phyloP scores from a whole-genome alignment of 1,284 basidiomycete species.

The Entoloma clypeatum region DNA sequence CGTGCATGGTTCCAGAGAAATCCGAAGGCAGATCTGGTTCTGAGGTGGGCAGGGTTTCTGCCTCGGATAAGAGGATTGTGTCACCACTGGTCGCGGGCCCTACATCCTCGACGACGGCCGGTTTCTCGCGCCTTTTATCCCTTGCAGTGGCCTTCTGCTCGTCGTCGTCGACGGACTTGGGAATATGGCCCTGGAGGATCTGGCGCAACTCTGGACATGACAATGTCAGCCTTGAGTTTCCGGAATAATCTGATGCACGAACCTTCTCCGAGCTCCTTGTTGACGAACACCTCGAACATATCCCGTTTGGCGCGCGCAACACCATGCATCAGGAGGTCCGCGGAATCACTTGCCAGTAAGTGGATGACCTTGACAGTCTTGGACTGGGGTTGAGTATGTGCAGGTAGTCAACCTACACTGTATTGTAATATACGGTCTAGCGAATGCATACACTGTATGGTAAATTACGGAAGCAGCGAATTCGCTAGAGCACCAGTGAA shows the following conservation, averaged over 20 bases:
- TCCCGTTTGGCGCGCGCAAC: constrained; percentile 1
- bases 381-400: too few species aligned
- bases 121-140: neutral
- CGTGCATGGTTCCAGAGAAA: too few species aligned
- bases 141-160: neutral
- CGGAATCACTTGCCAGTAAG: neutral
- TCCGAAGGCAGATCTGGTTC: too few species aligned
- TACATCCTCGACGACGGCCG: neutral
- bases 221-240: neutral
- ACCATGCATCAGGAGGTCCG: constrained; percentile 2
- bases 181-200: constrained; percentile 1
- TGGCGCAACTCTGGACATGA: neutral
- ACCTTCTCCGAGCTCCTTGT: constrained; percentile 21
- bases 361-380: too few species aligned
- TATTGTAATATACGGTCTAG: too few species aligned
- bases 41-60: too few species aligned
- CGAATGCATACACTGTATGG: too few species aligned
- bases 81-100: neutral
- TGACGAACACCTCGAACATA: constrained; percentile 1
- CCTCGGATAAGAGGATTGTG: neutral
- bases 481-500: too few species aligned
- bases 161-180: neutral
- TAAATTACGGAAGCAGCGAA: too few species aligned
- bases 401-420: too few species aligned
- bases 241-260: neutral